Percentiles rank a stretch among this genome's conserved stretches.
phyloP scores from a whole-genome alignment of 192 early-diverging fungal species.

The Backusella sp. region DNA sequence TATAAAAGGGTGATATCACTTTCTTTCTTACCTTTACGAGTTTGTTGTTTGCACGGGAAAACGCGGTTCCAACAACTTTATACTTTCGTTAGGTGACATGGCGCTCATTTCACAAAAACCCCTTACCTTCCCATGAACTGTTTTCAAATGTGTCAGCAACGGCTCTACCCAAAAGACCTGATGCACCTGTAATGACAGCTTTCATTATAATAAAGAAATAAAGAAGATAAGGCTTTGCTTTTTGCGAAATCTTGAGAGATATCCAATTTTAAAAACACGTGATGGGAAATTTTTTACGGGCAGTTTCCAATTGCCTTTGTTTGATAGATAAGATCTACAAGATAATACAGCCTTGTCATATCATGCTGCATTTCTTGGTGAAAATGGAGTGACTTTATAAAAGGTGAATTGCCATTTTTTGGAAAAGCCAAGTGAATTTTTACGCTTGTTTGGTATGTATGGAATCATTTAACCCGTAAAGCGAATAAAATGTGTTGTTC shows the following conservation, averaged over 20 bases:
- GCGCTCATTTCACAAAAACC: neutral
- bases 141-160: slow-evolving; percentile 56
- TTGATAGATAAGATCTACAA: too few species aligned
- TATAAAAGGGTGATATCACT: neutral
- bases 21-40: slow-evolving; percentile 50
- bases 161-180: slow-evolving; percentile 80
- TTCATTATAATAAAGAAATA: slow-evolving; percentile 35
- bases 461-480: too few species aligned
- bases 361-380: too few species aligned
- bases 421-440: too few species aligned
- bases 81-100: neutral
- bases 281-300: too few species aligned
- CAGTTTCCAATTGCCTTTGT: too few species aligned
- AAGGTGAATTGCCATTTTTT: too few species aligned
- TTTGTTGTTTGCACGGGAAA: slow-evolving; percentile 52
- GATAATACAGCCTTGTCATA: too few species aligned
- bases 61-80: slow-evolving; percentile 73
- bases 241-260: neutral
- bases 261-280: too few species aligned
- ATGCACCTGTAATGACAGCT: slow-evolving; percentile 79
- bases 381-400: too few species aligned
- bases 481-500: too few species aligned
- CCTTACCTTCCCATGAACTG: slow-evolving; percentile 49
- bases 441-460: too few species aligned
- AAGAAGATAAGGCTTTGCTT: neutral